Evolutionary conservation across 306 rosid genomes (phyloP), one percentile per base, ranked within the genome.

Genomic region (Cicer cuneatum): DNA sequence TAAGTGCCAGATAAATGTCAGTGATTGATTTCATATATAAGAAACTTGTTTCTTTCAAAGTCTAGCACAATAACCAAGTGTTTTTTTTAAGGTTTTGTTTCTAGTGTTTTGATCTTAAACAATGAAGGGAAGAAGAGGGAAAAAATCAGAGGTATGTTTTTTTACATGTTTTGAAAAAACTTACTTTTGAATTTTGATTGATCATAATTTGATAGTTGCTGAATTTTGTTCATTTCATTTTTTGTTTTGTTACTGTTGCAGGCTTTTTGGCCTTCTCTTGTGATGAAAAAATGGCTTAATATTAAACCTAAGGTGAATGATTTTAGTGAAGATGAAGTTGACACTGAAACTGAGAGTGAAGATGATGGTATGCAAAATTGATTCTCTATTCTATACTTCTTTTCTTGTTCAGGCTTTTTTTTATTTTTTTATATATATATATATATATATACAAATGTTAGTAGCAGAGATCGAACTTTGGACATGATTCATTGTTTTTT

Each of bases 201-300:
- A 48, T 74, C 72, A 58, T 56, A 10, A 29, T 3, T 39, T 41
- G 16, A 33, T 66, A 62, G 61, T 67, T 62, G 64, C 47, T 37
- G 29, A 69, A 2, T 59, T 57, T 83, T 49, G 12, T 72, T 53
- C 62, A 52, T 78, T 84, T 51, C 49, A 24, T 77, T 78, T 77
- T 68, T 7, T 1, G 1, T 1, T 21, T 29, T 29, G 35, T 13
- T 48, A 46, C 59, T 51, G 8, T 77, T 81, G 77, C 86, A 94
- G 97, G 87, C 93, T 5, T 94, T 92, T 80, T 94, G 99, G 99
- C 99, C 99, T 72, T 92, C 99, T 53, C 75, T 94, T 82, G 85
- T 94, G 87, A 89, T 90, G 99, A 94, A 94, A 83, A 94, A 94
- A 81, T 94, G 99, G 99, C 71, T 94, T 61, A 94, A 94, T 62